Conservation (phyloP, 1,139 yeast genomes). For the Suhomyces coccinellae region DNA sequence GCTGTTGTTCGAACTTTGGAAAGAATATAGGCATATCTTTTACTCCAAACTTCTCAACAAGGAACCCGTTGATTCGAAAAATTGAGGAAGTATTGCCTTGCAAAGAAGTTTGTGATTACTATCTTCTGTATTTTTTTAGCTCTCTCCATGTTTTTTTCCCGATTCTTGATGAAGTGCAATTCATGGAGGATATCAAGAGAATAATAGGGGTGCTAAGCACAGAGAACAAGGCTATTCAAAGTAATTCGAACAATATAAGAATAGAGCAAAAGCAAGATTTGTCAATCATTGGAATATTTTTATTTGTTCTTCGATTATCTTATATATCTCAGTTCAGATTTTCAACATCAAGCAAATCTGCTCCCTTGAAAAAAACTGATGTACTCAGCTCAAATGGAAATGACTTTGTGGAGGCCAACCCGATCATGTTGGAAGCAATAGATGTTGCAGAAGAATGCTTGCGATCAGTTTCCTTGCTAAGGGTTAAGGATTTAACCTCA, state of each 20-base stretch:
- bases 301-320: conserved; percentile 12
- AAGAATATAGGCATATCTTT: conserved; percentile 11
- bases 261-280: conserved; percentile 12
- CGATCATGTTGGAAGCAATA: conserved; percentile 21
- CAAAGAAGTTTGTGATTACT: conserved; percentile 5
- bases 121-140: conserved; percentile 13
- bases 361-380: conserved; percentile 1
- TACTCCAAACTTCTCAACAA: not conserved
- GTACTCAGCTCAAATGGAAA: not conserved
- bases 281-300: conserved; percentile 13
- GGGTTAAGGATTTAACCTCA: conserved; percentile 16
- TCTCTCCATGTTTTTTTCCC: conserved; percentile 15
- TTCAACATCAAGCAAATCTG: not conserved
- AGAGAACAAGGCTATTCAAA: not conserved
- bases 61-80: conserved; percentile 8
- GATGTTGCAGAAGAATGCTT: conserved; percentile 21
- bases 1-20: conserved; percentile 15
- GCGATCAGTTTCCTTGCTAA: conserved; percentile 13
- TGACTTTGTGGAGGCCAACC: conserved; percentile 15
- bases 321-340: conserved; percentile 14
- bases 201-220: conserved; percentile 6
- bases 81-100: conserved; percentile 10
- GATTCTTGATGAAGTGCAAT: conserved; percentile 15
- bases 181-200: conserved; percentile 11
- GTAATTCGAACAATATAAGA: not conserved